Percentiles rank a stretch among this genome's conserved stretches.
Conservation (phyloP, 2,329 filamentous ascomycete species). For the Colletotrichum aenigma region DNA sequence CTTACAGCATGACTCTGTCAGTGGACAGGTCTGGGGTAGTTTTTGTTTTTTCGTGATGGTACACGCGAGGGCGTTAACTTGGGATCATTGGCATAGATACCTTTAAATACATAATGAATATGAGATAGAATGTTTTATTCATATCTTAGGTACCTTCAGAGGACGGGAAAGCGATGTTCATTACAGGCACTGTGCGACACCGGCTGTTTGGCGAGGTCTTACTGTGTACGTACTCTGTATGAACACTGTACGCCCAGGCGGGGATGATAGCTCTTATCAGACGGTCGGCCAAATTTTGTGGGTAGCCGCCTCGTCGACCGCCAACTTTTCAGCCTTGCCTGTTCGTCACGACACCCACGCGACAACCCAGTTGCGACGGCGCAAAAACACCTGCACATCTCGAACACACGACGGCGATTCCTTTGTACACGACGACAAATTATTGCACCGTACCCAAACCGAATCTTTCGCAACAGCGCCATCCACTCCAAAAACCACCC, state of each 20-base stretch:
- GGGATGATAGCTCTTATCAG: slow-evolving; percentile 17
- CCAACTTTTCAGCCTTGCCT: slow-evolving; percentile 21
- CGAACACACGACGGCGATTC: neutral
- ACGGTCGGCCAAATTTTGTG: slow-evolving; percentile 12
- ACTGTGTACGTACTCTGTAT: no score
- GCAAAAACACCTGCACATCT: neutral
- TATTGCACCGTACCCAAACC: neutral
- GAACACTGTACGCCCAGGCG: neutral
- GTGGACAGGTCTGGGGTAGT: slow-evolving; percentile 89
- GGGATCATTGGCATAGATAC: neutral
- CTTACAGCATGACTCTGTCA: slow-evolving; percentile 91
- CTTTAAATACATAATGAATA: neutral
- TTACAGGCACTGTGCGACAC: neutral
- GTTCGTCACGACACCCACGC: neutral
- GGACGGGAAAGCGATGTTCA: neutral
- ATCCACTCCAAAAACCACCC: neutral
- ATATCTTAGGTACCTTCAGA: neutral
- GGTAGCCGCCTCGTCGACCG: slow-evolving; percentile 8
- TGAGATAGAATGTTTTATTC: neutral
- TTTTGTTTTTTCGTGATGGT: slow-evolving; percentile 67
- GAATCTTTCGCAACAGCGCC: neutral
- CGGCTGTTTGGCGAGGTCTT: neutral
- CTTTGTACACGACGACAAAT: neutral
- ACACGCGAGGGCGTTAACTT: neutral
- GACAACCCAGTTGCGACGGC: neutral